Conservation (phyloP, 1,139 yeast genomes). For the Sugiyamaella xylanicola region DNA sequence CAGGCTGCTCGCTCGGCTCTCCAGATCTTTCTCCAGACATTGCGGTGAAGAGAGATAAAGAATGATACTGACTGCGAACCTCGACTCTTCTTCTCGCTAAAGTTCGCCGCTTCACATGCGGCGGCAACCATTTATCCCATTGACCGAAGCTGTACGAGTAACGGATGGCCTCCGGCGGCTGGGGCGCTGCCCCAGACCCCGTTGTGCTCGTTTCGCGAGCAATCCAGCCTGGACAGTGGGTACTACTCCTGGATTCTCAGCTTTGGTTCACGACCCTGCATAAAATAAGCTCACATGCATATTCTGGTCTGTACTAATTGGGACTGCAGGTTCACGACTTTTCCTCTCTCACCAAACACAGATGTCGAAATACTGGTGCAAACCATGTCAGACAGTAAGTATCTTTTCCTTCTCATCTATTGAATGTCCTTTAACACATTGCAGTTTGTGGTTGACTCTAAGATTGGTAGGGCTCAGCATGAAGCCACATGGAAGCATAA, state of each 20-base stretch:
- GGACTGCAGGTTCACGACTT: background rate
- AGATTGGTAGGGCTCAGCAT: conserved; percentile 45
- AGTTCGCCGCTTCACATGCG: too few species aligned
- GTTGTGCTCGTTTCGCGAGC: too few species aligned
- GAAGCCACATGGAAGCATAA: conserved; percentile 47
- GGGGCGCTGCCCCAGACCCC: too few species aligned
- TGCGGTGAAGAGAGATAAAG: too few species aligned
- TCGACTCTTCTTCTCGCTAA: too few species aligned
- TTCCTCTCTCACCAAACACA: background rate
- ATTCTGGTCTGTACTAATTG: background rate
- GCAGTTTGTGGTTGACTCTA: conserved; percentile 50
- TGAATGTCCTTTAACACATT: conserved; percentile 5
- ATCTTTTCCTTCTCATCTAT: background rate
- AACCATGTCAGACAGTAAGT: conserved; percentile 47
- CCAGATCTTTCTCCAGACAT: too few species aligned
- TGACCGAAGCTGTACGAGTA: too few species aligned
- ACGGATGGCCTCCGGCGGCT: too few species aligned
- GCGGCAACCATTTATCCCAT: too few species aligned
- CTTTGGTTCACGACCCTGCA: background rate
- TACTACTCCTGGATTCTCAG: too few species aligned
- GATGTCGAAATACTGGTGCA: conserved; percentile 51
- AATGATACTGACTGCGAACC: too few species aligned
- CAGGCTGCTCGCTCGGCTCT: background rate
- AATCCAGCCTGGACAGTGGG: too few species aligned
- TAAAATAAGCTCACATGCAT: background rate